Evolutionary conservation across 768 basidiomycete genomes (phyloP).

Genomic region (Thelephora ganbajun): DNA sequence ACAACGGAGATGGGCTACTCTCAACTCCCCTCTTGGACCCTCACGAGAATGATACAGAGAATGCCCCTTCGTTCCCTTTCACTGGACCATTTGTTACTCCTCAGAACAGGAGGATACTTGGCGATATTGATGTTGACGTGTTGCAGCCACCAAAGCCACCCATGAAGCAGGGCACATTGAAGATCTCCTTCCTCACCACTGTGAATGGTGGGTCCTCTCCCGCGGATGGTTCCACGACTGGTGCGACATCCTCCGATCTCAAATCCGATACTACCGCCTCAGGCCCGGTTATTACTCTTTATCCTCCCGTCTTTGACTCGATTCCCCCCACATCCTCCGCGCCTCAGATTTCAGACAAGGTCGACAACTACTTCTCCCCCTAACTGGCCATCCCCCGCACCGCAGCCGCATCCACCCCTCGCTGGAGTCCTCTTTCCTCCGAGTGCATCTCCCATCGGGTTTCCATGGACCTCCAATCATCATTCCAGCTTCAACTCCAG

Average conservation of each 20-base stretch:
- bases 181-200: background rate
- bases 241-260: too few species aligned
- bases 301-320: too few species aligned
- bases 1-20: too few species aligned
- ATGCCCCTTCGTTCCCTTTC: too few species aligned
- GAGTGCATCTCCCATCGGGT: constrained; percentile 14
- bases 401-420: constrained; percentile 1
- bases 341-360: background rate
- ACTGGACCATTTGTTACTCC: too few species aligned
- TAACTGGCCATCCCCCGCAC: background rate
- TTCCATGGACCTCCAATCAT: constrained; percentile 21
- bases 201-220: background rate
- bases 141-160: background rate
- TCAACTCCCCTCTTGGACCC: too few species aligned
- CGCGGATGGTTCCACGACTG: background rate
- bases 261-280: background rate
- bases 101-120: background rate
- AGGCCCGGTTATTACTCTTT: too few species aligned
- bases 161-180: background rate
- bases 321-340: too few species aligned
- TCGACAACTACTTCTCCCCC: background rate
- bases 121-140: background rate
- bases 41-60: too few species aligned
- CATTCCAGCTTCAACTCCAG: constrained; percentile 20
- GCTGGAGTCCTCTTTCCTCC: too few species aligned